Evolutionary conservation across 257 asterid species (phyloP).

Genomic region (Nicotiana undulata): DNA sequence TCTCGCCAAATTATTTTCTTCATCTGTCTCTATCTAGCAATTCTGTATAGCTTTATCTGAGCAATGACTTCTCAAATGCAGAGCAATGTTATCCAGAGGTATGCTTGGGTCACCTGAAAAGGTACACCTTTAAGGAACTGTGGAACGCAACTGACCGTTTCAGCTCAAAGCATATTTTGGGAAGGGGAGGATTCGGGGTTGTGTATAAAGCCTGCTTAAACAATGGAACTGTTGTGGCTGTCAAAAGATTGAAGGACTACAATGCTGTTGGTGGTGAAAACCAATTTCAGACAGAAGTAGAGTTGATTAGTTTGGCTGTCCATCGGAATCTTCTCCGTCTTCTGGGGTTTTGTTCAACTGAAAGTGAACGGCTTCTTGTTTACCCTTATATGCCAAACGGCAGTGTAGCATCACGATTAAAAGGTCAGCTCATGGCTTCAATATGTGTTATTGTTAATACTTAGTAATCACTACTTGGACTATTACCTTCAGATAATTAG

Average conservation of each 20-base stretch:
- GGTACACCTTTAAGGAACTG: constrained; percentile 82
- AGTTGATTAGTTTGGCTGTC: constrained; percentile 83
- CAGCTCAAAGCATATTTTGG: constrained; percentile 69
- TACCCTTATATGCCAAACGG: constrained; percentile 90
- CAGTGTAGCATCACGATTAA: constrained; percentile 74
- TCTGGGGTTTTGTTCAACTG: constrained; percentile 86
- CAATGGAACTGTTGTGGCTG: constrained; percentile 86
- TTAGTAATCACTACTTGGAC: neutral
- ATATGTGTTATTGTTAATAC: neutral
- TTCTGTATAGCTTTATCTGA: neutral
- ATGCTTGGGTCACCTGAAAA: constrained; percentile 74
- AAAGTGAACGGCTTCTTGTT: constrained; percentile 77
- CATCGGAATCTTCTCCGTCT: constrained; percentile 88
- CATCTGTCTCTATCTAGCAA: neutral
- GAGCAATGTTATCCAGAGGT: constrained; percentile 93
- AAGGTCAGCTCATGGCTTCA: constrained; percentile 37
- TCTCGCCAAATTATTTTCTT: neutral
- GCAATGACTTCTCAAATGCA: constrained; percentile 21
- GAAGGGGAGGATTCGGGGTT: constrained; percentile 87
- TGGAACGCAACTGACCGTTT: constrained; percentile 79
- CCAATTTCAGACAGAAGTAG: constrained; percentile 95
- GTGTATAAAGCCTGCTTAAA: constrained; percentile 71
- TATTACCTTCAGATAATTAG: neutral
- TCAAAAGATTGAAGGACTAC: constrained; percentile 79
- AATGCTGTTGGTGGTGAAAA: constrained; percentile 82